A percentile compares a stretch with the other conserved stretches of the same genome.
Conservation (phyloP, 2,329 filamentous ascomycete genomes). For the Claviceps sp. region DNA sequence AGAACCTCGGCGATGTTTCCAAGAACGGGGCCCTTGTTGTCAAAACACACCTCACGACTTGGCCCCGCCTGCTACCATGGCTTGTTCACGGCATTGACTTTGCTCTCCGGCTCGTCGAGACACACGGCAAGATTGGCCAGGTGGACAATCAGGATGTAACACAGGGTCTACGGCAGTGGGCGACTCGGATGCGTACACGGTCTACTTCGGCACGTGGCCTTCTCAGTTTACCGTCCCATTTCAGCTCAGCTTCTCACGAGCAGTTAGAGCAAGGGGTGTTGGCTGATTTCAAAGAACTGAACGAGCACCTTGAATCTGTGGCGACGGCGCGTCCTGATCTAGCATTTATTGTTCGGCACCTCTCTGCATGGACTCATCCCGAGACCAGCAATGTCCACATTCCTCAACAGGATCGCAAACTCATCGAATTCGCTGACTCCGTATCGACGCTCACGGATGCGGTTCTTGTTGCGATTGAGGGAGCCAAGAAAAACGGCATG, state of each 20-base stretch:
- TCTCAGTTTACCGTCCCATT: conserved; percentile 34
- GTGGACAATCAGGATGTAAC: conserved; percentile 32
- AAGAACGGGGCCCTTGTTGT: conserved; percentile 12
- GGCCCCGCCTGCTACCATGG: conserved; percentile 35
- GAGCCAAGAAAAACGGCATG: conserved; percentile 43
- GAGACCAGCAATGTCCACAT: conserved; percentile 10
- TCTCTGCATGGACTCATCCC: conserved; percentile 48
- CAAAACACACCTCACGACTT: conserved; percentile 11
- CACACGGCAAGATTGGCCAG: conserved; percentile 53
- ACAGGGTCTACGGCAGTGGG: conserved; percentile 35
- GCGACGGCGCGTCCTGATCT: conserved; percentile 38
- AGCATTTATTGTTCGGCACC: conserved; percentile 50
- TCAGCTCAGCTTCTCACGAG: conserved; percentile 28
- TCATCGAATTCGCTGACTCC: conserved; percentile 38
- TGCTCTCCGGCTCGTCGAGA: conserved; percentile 45
- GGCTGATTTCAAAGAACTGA: conserved; percentile 23
- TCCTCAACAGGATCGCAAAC: conserved; percentile 8
- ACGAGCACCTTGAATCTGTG: conserved; percentile 26
- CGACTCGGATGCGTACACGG: conserved; percentile 31
- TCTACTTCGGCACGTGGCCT: conserved; percentile 28
- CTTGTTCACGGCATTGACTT: conserved; percentile 55
- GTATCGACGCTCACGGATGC: conserved; percentile 57
- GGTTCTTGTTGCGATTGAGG: conserved; percentile 68
- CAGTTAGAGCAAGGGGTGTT: conserved; percentile 22
- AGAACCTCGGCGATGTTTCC: conserved; percentile 18